phyloP scores from a whole-genome alignment of 2,329 filamentous ascomycete species.

The Intubia oerlemansii region DNA sequence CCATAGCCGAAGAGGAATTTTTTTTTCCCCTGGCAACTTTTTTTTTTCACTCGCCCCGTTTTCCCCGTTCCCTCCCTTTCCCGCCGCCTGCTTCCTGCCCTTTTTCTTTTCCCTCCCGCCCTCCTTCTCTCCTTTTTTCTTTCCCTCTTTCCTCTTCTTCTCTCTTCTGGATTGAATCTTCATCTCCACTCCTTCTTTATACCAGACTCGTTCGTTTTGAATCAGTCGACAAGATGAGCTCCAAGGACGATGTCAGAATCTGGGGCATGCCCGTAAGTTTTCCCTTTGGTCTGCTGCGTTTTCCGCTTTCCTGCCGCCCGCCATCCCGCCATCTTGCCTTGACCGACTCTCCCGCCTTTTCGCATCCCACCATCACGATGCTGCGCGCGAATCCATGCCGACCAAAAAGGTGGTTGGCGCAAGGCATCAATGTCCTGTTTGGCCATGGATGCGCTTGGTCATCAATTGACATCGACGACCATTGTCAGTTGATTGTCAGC shows the following conservation, averaged over 20 bases:
- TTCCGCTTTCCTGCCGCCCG: too few species aligned
- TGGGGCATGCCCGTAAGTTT: constrained; percentile 46
- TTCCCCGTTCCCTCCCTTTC: constrained; percentile 1
- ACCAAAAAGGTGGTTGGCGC: too few species aligned
- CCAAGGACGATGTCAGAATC: constrained; percentile 32
- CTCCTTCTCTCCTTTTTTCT: constrained; percentile 1
- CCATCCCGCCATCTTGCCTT: too few species aligned
- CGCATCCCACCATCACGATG: too few species aligned
- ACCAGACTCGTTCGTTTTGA: constrained; percentile 20
- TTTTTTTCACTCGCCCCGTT: constrained; percentile 13
- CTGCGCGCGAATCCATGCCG: too few species aligned
- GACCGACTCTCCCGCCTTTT: neutral
- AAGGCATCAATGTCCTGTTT: too few species aligned
- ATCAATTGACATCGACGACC: neutral
- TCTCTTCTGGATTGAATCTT: constrained; percentile 10
- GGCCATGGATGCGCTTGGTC: too few species aligned
- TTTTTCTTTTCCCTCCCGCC: constrained; percentile 1
- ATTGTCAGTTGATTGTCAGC: constrained; percentile 1
- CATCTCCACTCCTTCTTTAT: constrained; percentile 14
- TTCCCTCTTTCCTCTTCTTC: constrained; percentile 10
- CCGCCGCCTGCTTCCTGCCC: neutral
- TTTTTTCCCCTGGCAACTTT: constrained; percentile 14
- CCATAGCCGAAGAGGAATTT: constrained; percentile 11
- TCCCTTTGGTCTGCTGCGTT: neutral
- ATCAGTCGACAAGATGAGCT: constrained; percentile 30